Evolutionary conservation across 805 yeast genomes (phyloP).

Genomic region (Priceomyces haplophilus): DNA sequence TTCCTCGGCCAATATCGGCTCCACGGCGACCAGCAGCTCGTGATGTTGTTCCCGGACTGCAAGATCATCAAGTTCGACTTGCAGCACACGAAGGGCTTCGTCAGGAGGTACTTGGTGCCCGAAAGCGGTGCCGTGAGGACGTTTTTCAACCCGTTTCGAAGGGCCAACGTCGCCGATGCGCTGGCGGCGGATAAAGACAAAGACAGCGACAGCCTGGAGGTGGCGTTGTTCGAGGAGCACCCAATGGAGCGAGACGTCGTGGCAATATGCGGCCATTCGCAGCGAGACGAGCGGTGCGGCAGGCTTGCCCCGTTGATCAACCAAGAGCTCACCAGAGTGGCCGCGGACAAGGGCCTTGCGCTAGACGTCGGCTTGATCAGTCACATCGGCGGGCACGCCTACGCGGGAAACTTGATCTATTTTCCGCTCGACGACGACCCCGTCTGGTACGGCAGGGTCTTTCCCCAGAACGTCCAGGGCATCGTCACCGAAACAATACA

Average conservation of each 20-base stretch:
- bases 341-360: conserved; percentile 32
- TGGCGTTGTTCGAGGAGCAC: conserved; percentile 9
- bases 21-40: conserved; percentile 21
- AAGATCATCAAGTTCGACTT: conserved; percentile 34
- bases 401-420: conserved; percentile 75
- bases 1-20: conserved; percentile 7
- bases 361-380: conserved; percentile 54
- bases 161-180: background rate
- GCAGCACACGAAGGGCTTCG: conserved; percentile 32
- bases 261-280: conserved; percentile 63
- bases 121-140: conserved; percentile 14
- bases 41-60: conserved; percentile 56
- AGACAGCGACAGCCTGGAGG: background rate
- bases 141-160: conserved; percentile 26
- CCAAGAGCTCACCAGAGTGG: conserved; percentile 47
- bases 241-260: conserved; percentile 30
- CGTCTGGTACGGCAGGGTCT: conserved; percentile 77
- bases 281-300: conserved; percentile 69
- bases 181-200: conserved; percentile 1
- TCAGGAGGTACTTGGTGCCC: conserved; percentile 41
- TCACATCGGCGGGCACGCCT: conserved; percentile 84
- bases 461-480: conserved; percentile 64
- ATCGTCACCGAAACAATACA: conserved; percentile 54
- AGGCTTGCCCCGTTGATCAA: conserved; percentile 55
- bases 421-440: conserved; percentile 44